Conservation (phyloP, 2,329 filamentous ascomycete genomes). For the Davidsoniella neocaledoniae region DNA sequence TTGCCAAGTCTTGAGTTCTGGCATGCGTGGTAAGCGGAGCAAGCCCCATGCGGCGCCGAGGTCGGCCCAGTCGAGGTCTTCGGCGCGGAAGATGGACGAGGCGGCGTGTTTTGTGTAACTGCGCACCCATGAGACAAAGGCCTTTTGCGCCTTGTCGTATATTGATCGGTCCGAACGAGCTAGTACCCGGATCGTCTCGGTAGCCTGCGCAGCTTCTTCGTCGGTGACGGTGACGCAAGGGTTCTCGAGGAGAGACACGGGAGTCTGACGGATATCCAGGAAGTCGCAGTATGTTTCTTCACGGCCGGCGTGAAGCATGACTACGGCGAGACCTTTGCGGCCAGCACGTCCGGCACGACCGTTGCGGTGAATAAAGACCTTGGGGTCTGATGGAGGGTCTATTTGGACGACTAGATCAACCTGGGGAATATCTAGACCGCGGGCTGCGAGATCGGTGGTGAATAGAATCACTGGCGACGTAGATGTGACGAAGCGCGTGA, state of each 20-base stretch:
- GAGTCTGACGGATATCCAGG: slow-evolving; percentile 72
- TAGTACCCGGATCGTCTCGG: slow-evolving; percentile 42
- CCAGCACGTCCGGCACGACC: slow-evolving; percentile 83
- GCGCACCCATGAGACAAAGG: slow-evolving; percentile 85
- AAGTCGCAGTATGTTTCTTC: slow-evolving; percentile 88
- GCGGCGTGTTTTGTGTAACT: slow-evolving; percentile 86
- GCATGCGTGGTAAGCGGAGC: slow-evolving; percentile 80
- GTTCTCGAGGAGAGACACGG: slow-evolving; percentile 46
- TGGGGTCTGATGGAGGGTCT: slow-evolving; percentile 32
- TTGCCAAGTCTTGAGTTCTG: slow-evolving; percentile 60
- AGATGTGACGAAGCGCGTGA: slow-evolving; percentile 59
- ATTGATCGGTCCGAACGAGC: slow-evolving; percentile 37
- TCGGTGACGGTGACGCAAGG: slow-evolving; percentile 41
- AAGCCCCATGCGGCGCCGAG: slow-evolving; percentile 74
- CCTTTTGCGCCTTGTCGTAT: slow-evolving; percentile 77
- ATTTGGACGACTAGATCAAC: slow-evolving; percentile 85
- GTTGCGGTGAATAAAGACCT: slow-evolving; percentile 87
- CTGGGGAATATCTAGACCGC: slow-evolving; percentile 79
- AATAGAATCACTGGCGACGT: slow-evolving; percentile 64
- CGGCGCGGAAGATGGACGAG: slow-evolving; percentile 71
- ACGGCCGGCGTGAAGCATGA: slow-evolving; percentile 67
- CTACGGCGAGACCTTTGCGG: slow-evolving; percentile 65
- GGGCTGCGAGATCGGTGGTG: slow-evolving; percentile 81
- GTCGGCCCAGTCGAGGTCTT: slow-evolving; percentile 71
- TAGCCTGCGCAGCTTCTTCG: slow-evolving; percentile 40